These are phyloP conservation scores for Salix caprea DNA, from an alignment of 345 rosid genomes.

Conservation along the genomic window DNA sequence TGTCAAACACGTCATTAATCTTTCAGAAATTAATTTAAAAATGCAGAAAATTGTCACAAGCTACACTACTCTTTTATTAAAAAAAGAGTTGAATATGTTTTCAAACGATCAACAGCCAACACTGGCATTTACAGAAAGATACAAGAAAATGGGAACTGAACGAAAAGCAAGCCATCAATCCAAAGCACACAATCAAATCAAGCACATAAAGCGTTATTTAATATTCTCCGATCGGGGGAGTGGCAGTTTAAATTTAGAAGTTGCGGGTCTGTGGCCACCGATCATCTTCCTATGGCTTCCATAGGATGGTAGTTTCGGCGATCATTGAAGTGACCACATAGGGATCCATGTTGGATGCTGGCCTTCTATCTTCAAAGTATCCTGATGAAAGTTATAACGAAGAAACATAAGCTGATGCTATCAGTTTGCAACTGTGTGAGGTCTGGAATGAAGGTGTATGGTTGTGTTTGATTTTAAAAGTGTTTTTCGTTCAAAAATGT, in stretches of 20 bases:
- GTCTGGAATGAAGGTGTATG: neutral
- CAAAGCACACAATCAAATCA: neutral
- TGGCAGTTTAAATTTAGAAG: neutral
- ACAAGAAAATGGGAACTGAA: neutral
- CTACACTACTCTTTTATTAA: neutral
- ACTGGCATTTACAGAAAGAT: neutral
- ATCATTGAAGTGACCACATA: conserved; percentile 80
- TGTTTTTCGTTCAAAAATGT: too few species aligned
- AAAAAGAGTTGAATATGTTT: neutral
- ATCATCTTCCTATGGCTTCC: conserved; percentile 38
- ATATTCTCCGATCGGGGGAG: neutral
- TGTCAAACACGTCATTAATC: too few species aligned
- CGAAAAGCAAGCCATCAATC: neutral
- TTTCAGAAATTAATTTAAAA: too few species aligned
- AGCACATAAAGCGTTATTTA: neutral
- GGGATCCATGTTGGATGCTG: conserved; percentile 92
- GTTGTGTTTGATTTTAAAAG: too few species aligned
- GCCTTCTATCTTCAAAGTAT: conserved; percentile 86
- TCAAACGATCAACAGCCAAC: neutral
- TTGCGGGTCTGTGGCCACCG: neutral
- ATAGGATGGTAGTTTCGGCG: conserved; percentile 70
- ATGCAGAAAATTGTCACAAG: neutral
- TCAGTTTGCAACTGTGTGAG: neutral
- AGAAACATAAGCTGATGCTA: neutral
- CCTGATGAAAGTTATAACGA: conserved; percentile 32